phyloP scores from a whole-genome alignment of 768 basidiomycete genomes.

The Pulveroboletus sp. region DNA sequence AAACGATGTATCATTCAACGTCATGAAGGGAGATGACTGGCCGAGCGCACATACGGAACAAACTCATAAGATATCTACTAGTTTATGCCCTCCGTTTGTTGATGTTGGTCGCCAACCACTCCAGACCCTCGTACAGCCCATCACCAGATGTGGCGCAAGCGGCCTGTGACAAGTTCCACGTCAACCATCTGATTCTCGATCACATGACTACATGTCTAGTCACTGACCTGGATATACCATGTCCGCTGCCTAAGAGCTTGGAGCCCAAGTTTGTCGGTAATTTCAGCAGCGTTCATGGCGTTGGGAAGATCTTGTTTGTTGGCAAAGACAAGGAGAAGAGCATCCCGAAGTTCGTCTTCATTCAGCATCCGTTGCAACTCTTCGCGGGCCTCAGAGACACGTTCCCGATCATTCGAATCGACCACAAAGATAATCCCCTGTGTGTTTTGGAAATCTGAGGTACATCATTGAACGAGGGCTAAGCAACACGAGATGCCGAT shows the following conservation, averaged over 20 bases:
- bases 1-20: constrained; percentile 49
- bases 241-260: constrained; percentile 95
- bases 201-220: background rate
- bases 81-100: constrained; percentile 69
- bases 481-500: constrained; percentile 3
- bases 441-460: constrained; percentile 98
- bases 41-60: constrained; percentile 46
- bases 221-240: constrained; percentile 92
- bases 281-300: constrained; percentile 99
- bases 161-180: constrained; percentile 50
- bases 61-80: constrained; percentile 30
- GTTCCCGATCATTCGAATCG: constrained; percentile 99
- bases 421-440: constrained; percentile 99
- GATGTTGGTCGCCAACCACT: constrained; percentile 93
- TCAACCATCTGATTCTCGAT: constrained; percentile 7
- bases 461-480: constrained; percentile 10
- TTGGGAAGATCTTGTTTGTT: constrained; percentile 99
- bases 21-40: constrained; percentile 59
- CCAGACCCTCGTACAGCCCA: constrained; percentile 96
- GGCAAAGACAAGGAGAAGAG: constrained; percentile 96
- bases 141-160: constrained; percentile 98
- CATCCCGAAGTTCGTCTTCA: constrained; percentile 98
- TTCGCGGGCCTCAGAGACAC: constrained; percentile 97
- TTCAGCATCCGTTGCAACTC: constrained; percentile 99
- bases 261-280: constrained; percentile 98